These are phyloP conservation scores for Obba rivulosa DNA, from an alignment of 768 basidiomycete species.

Conservation along the genomic window DNA sequence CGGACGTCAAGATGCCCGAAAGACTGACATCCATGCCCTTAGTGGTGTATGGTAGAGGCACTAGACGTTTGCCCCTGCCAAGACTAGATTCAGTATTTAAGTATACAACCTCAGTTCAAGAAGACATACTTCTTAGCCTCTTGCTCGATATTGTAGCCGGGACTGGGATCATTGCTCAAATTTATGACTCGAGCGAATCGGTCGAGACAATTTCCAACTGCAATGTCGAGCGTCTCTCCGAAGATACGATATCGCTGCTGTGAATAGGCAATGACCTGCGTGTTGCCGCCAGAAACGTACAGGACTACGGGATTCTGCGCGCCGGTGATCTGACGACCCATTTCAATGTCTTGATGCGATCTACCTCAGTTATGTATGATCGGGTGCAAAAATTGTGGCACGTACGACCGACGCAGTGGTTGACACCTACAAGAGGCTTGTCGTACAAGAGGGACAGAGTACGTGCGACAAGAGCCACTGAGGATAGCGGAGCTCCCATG, in stretches of 20 bases:
- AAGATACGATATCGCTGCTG: conserved; percentile 97
- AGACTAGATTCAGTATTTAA: not conserved
- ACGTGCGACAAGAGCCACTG: conserved; percentile 89
- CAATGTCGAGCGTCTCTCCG: conserved; percentile 97
- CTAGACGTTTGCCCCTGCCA: conserved; percentile 72
- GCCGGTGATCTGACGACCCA: conserved; percentile 92
- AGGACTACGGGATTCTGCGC: conserved; percentile 94
- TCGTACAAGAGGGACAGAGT: conserved; percentile 82
- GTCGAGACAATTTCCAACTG: conserved; percentile 98
- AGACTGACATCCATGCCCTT: conserved; percentile 99
- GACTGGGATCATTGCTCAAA: conserved; percentile 91
- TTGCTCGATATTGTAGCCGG: conserved; percentile 96
- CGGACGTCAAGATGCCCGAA: conserved; percentile 87
- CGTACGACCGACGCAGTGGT: conserved; percentile 97
- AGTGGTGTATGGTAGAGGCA: conserved; percentile 88
- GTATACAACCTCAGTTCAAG: too few species aligned
- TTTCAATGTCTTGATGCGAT: conserved; percentile 80
- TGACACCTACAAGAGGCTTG: conserved; percentile 96
- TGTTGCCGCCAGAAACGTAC: conserved; percentile 98
- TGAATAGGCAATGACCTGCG: conserved; percentile 98
- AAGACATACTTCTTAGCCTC: conserved; percentile 76
- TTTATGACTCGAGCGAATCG: conserved; percentile 94
- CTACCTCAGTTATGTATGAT: not conserved
- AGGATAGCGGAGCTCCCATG: conserved; percentile 96
- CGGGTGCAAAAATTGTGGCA: not conserved